These are phyloP conservation scores for Sugiyamaella boreocaroliniensis DNA, from an alignment of 805 yeast species.

Conservation along the genomic window DNA sequence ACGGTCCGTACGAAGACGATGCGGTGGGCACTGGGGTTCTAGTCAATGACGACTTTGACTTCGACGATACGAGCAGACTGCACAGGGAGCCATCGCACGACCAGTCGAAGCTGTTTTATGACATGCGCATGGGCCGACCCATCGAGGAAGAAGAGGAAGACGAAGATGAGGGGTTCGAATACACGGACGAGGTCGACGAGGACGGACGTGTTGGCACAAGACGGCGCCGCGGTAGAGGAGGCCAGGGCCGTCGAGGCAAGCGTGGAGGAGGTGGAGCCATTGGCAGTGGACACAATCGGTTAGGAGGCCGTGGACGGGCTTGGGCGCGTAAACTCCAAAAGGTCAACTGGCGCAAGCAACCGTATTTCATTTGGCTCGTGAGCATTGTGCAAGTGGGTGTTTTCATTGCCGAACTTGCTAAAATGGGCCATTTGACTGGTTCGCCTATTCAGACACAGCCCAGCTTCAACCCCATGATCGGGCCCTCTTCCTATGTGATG, in stretches of 20 bases:
- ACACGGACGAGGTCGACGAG: neutral
- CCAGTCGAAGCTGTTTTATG: neutral
- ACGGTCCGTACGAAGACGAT: neutral
- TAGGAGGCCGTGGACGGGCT: neutral
- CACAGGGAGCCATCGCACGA: neutral
- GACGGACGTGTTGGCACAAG: neutral
- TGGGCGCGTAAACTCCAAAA: neutral
- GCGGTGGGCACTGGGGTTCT: neutral
- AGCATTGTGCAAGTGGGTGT: slow-evolving; percentile 40
- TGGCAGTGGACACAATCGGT: neutral
- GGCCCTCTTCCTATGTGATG: slow-evolving; percentile 61
- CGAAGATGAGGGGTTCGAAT: neutral
- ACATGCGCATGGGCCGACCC: neutral
- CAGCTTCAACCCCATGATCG: slow-evolving; percentile 70
- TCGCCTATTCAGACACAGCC: slow-evolving; percentile 62
- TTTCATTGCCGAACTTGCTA: slow-evolving; percentile 54
- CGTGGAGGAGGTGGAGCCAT: neutral
- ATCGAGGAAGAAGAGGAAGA: neutral
- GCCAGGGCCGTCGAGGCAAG: neutral
- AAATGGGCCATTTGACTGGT: slow-evolving; percentile 55
- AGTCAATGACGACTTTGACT: slow-evolving; percentile 1
- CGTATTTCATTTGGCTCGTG: slow-evolving; percentile 28
- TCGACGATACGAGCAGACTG: neutral
- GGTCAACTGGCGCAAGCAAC: slow-evolving; percentile 22
- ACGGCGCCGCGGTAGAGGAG: neutral